These are phyloP conservation scores for Boletus sp. DNA, from an alignment of 768 basidiomycete genomes.

Conservation along the genomic window DNA sequence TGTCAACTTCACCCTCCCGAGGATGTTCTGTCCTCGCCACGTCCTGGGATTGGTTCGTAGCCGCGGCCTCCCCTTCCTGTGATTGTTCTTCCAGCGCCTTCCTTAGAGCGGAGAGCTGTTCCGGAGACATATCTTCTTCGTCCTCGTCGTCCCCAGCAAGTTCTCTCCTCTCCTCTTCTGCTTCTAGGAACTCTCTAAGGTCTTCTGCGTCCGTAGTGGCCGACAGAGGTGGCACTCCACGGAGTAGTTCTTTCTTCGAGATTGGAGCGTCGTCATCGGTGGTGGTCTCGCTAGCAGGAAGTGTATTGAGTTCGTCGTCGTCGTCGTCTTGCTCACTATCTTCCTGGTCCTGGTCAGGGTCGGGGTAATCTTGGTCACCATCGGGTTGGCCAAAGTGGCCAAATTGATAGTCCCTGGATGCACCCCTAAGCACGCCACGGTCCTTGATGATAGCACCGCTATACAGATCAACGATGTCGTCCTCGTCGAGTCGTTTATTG, in stretches of 20 bases:
- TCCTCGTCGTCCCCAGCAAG: conserved; percentile 31
- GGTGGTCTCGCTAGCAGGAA: conserved; percentile 34
- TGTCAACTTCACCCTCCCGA: conserved; percentile 7
- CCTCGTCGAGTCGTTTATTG: conserved; percentile 64
- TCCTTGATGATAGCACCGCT: conserved; percentile 64
- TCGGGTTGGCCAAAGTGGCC: conserved; percentile 49
- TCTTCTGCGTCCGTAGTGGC: conserved; percentile 57
- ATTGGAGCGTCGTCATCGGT: conserved; percentile 28
- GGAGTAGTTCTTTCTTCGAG: conserved; percentile 33
- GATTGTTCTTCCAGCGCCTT: conserved; percentile 16
- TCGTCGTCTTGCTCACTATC: conserved; percentile 51
- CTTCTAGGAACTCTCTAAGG: conserved; percentile 63
- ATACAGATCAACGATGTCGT: conserved; percentile 73
- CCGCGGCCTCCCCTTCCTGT: conserved; percentile 9
- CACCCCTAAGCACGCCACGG: conserved; percentile 58
- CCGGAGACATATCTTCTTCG: conserved; percentile 24
- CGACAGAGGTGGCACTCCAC: conserved; percentile 44
- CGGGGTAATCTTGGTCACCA: conserved; percentile 40
- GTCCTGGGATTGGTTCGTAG: conserved; percentile 5
- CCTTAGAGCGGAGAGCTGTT: conserved; percentile 13
- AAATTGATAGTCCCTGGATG: conserved; percentile 43
- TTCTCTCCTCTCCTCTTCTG: conserved; percentile 53
- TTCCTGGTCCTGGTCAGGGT: conserved; percentile 41
- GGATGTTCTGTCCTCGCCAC: background rate
- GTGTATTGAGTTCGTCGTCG: conserved; percentile 57